These are phyloP conservation scores for Taphrina wiesneri DNA, from an alignment of 1,139 yeast species.

Conservation along the genomic window DNA sequence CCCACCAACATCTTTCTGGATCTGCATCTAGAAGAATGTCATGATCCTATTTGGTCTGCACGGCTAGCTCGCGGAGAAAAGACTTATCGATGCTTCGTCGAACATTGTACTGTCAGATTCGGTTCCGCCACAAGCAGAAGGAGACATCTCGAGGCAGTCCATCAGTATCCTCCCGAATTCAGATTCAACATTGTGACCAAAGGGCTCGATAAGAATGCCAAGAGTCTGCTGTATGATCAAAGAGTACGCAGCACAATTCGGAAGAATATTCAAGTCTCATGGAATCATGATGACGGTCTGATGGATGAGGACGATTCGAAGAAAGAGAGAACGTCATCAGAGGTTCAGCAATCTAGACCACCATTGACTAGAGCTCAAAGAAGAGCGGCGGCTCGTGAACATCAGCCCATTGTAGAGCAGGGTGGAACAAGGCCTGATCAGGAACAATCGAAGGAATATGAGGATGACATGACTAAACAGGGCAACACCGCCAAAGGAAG, in stretches of 20 bases:
- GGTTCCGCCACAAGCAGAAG: conserved; percentile 4
- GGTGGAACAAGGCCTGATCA: background rate
- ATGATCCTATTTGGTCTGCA: conserved; percentile 53
- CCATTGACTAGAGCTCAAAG: background rate
- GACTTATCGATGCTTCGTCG: conserved; percentile 15
- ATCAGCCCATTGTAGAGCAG: background rate
- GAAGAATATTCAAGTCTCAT: background rate
- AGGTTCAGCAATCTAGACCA: background rate
- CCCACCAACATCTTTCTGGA: conserved; percentile 50
- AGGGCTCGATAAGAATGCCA: background rate
- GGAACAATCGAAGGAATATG: background rate
- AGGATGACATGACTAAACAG: background rate
- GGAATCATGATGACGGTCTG: background rate
- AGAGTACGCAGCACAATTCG: background rate
- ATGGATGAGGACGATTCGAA: background rate
- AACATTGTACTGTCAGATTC: background rate
- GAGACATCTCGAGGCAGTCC: conserved; percentile 11
- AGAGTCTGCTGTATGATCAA: conserved; percentile 16
- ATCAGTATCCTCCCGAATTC: conserved; percentile 22
- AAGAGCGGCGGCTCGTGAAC: background rate
- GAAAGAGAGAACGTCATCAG: background rate
- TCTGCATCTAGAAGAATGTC: conserved; percentile 57
- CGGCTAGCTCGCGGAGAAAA: conserved; percentile 48
- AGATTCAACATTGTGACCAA: conserved; percentile 17
- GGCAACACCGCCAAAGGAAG: background rate